Conservation (phyloP, 352 stramenopile species). For the Phytophthora fragariae region DNA sequence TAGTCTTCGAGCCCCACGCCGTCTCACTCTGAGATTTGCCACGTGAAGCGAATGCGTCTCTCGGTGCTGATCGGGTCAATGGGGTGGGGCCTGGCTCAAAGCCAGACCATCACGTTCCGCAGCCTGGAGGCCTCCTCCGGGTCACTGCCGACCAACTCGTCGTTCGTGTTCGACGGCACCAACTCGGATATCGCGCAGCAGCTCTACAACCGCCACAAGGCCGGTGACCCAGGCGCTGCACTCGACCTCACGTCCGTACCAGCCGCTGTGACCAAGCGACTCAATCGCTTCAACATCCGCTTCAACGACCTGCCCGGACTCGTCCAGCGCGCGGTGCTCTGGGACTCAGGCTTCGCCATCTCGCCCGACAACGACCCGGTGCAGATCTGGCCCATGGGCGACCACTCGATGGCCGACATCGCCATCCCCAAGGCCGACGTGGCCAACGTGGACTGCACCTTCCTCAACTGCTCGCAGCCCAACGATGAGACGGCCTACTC, state of each 20-base stretch:
- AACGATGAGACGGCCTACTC: slow-evolving; percentile 24
- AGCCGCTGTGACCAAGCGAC: slow-evolving; percentile 16
- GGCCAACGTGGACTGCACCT: slow-evolving; percentile 26
- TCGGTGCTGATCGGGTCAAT: not conserved
- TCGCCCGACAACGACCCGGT: slow-evolving; percentile 25
- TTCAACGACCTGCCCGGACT: slow-evolving; percentile 37
- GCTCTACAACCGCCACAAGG: slow-evolving; percentile 35
- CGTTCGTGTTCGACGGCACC: slow-evolving; percentile 41
- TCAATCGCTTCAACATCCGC: slow-evolving; percentile 18
- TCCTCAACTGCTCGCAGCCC: slow-evolving; percentile 40
- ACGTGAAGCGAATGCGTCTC: not conserved
- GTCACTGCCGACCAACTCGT: not conserved
- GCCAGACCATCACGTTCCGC: slow-evolving; percentile 24
- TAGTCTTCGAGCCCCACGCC: no score
- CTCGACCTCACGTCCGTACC: slow-evolving; percentile 26
- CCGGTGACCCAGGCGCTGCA: slow-evolving; percentile 10
- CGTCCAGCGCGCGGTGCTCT: slow-evolving; percentile 44
- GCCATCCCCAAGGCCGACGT: slow-evolving; percentile 30
- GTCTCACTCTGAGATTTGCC: slow-evolving; percentile 16
- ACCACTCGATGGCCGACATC: slow-evolving; percentile 36
- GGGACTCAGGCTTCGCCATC: slow-evolving; percentile 44
- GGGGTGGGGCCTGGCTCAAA: not conserved
- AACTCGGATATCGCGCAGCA: slow-evolving; percentile 52
- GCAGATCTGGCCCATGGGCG: slow-evolving; percentile 31
- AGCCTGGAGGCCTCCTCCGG: slow-evolving; percentile 12